Evolutionary conservation across 208 protist species (phyloP), one percentile per base, ranked within the genome.

Genomic region (Acanthamoeba triangularis): DNA sequence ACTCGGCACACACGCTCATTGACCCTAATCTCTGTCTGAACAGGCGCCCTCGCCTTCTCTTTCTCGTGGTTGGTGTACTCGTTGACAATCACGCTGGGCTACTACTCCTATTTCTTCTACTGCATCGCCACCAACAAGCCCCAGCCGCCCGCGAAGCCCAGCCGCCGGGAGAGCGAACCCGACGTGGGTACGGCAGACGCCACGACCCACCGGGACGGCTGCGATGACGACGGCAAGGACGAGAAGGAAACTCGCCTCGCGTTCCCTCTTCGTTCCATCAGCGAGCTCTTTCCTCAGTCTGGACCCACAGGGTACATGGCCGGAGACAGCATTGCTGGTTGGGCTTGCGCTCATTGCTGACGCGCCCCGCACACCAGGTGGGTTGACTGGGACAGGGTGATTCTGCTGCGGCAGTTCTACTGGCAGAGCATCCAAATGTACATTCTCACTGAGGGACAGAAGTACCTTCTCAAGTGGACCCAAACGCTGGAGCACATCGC

Each of bases 371-470:
- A 67, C 52, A 52, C 4, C 44, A 90, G 82, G 41, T 90, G 82
- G 82, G 25, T 67, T 6, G 52, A 90, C n/a, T 67, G 82, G 82
- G 82, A 90, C 30, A 37, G 52, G 23, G 56, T 65, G 18, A 20
- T 90, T 11, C 56, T 90, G n/a, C 35, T 59, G 44, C n/a, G 47
- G 2, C 82, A 90, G 47, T 90, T 90, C 56, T 67, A 69, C 33
- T 90, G 82, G 82, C 82, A 90, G 49, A 69, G 52, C 54, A 28
- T 90, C 18, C 52, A 90, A n/a, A 90, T 90, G 82, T 90, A 90
- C 82, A n/a, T 90, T 14, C 82, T 90, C 35, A 90, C 82, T 6
- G 82, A 90, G 56, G 82, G 82, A 90, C 82, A 90, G 30, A 90
- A 90, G 56, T 47, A 90, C 33, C 37, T 90, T 18, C 47, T 90